Evolutionary conservation across 1,284 basidiomycete genomes (phyloP).

Genomic region (Pseudozyma hubeiensis): DNA sequence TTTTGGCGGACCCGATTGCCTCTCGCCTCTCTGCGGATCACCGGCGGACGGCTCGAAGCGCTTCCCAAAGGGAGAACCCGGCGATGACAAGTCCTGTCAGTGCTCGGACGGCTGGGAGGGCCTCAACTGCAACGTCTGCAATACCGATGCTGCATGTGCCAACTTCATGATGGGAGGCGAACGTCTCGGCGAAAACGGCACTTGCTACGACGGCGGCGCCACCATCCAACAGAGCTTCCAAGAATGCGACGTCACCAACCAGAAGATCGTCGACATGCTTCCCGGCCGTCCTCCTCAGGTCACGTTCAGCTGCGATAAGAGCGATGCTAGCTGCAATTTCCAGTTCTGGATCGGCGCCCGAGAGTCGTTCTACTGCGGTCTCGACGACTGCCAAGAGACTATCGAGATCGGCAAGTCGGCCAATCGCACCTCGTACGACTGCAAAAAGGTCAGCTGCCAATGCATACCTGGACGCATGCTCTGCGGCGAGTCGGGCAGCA

Average conservation of each 20-base stretch:
- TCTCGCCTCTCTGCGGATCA: constrained; percentile 82
- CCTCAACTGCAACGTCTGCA: constrained; percentile 78
- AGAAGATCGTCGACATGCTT: constrained; percentile 88
- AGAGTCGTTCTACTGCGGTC: constrained; percentile 94
- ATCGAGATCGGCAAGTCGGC: constrained; percentile 35
- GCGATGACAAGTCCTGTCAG: constrained; percentile 74
- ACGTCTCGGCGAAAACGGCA: constrained; percentile 76
- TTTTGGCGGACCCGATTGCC: constrained; percentile 89
- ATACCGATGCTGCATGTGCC: constrained; percentile 41
- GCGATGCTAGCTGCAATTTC: constrained; percentile 54
- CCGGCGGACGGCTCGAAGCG: constrained; percentile 87
- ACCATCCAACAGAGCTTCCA: constrained; percentile 93
- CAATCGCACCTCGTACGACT: constrained; percentile 71
- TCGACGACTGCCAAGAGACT: constrained; percentile 76
- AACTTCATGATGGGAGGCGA: constrained; percentile 55
- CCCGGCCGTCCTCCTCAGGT: constrained; percentile 90
- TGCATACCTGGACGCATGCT: constrained; percentile 93
- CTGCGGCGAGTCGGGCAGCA: constrained; percentile 93
- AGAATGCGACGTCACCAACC: constrained; percentile 94
- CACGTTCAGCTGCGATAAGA: constrained; percentile 76
- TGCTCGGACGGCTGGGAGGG: constrained; percentile 95
- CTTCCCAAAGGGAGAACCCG: constrained; percentile 70
- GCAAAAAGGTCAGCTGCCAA: constrained; percentile 80
- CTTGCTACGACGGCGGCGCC: constrained; percentile 90
- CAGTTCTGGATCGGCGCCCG: constrained; percentile 91